Evolutionary conservation across 2,329 filamentous ascomycete species (phyloP), one percentile per base, ranked within the genome.

Genomic region (Colletotrichum horii): DNA sequence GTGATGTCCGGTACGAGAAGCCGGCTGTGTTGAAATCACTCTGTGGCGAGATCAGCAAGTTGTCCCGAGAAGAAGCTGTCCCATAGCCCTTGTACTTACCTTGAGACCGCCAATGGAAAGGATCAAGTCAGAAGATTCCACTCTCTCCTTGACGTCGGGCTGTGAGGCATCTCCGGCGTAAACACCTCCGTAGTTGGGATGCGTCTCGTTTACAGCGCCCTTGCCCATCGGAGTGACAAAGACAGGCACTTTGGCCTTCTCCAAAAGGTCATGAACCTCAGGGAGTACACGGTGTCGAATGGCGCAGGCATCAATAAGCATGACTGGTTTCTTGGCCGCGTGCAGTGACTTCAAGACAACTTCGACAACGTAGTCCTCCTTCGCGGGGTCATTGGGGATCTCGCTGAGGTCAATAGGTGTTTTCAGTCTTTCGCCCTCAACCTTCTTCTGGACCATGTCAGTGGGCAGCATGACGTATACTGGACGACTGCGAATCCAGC

Each of bases 181-280:
- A 7, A 98, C 94, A 77, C 96, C 96, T 26, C 94, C 94, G 79
- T 94, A 98, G 80, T 91, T 94, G n/a, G 89, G 87, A 62, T 94
- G 89, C 3, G 90, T 90, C 84, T 98, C 95, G 80, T 97, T 90
- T 62, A 98, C 90, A 24, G 94, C 94, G 22, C 95, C 91, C 86
- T 98, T 98, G 62, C 95, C 95, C 94, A 97, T 97, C 4, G 95
- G 95, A 0, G 95, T 94, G n/a, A 96, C 94, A 79, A 97, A 97
- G 0, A 94, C 93, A 6, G 96, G 95, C 9, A 98, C 87, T 6
- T 91, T 88, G 1, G 94, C 94, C 83, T 93, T 94, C 76, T 93
- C 88, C 67, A 97, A 87, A 19, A 98, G 87, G 9, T 91, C 90
- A 79, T 94, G 92, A 22, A 95, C 92, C 83, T 97, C 95, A 1